phyloP scores from a whole-genome alignment of 1,284 basidiomycete genomes.

The Puccinia polysora region DNA sequence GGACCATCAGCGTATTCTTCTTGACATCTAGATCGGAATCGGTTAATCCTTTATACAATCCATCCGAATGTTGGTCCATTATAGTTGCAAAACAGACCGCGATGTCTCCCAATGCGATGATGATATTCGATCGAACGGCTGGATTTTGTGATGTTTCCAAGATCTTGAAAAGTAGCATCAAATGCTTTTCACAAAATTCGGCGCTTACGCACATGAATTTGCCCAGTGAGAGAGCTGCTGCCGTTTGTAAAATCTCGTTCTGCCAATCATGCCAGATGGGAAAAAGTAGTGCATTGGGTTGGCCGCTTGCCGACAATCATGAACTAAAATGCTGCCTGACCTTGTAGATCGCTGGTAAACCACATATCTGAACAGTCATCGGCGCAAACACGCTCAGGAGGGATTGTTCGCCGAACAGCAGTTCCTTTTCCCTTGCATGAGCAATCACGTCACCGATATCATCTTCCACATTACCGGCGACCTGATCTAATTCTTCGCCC shows the following conservation, averaged over 20 bases:
- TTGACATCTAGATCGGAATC: slow-evolving; percentile 85
- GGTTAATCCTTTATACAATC: slow-evolving; percentile 81
- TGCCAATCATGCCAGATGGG: slow-evolving; percentile 53
- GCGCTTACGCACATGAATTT: slow-evolving; percentile 96
- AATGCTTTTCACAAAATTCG: slow-evolving; percentile 84
- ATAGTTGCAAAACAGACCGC: slow-evolving; percentile 94
- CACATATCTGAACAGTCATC: slow-evolving; percentile 79
- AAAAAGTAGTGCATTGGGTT: neutral
- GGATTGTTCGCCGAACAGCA: slow-evolving; percentile 78
- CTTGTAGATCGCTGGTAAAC: slow-evolving; percentile 69
- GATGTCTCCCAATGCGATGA: slow-evolving; percentile 93
- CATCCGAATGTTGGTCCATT: slow-evolving; percentile 83
- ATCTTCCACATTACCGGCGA: slow-evolving; percentile 95
- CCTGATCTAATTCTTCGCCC: slow-evolving; percentile 84
- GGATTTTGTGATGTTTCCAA: slow-evolving; percentile 84
- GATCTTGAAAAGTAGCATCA: slow-evolving; percentile 84
- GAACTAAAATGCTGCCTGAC: neutral
- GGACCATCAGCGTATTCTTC: slow-evolving; percentile 98
- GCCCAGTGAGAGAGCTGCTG: slow-evolving; percentile 81
- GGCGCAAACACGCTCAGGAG: slow-evolving; percentile 81
- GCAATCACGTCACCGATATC: slow-evolving; percentile 91
- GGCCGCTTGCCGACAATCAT: neutral
- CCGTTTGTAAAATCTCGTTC: slow-evolving; percentile 78
- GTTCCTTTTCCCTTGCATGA: slow-evolving; percentile 75
- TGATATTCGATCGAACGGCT: slow-evolving; percentile 86